Evolutionary conservation across 805 yeast genomes (phyloP), one percentile per base, ranked within the genome.

Genomic region (Wickerhamiella australiensis): DNA sequence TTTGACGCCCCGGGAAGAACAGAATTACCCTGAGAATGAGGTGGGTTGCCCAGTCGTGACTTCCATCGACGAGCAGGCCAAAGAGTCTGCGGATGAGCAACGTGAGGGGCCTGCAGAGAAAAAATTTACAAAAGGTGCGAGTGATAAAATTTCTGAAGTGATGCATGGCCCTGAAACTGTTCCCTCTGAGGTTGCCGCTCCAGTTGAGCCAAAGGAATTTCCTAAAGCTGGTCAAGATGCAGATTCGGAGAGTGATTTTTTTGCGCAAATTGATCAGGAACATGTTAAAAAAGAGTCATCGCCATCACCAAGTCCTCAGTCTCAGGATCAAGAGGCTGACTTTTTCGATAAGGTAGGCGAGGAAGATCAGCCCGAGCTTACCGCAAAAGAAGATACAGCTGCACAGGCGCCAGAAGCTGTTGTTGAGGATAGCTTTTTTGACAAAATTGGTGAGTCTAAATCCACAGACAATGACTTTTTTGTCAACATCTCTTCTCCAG

Each of bases 341-440:
- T 50, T 50, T 42, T 46, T 50, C 20, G 36, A 26, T 22, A 15
- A 43, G 7, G 26, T 43, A 15, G 54, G 38, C 15, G 47, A 52
- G 20, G 23, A 38, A 8, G 38, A 22, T 6, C 35, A 21, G 17
- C 8, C 27, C 4, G 42, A 29, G 13, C n/a, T 37, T 7, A 22
- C 22, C 36, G 22, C 6, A 18, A n/a, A 23, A 13, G 33, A 29
- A 8, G 13, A 29, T 9, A 22, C 20, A 7, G 42, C 35, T 22
- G 17, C 33, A 22, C 25, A 22, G 17, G 27, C 8, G 7, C 12
- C 12, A 7, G 43, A 22, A 13, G 27, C 33, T n/a, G 20, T 2
- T n/a, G 40, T 23, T 18, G 46, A 47, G 27, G 40, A 31, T 9
- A 37, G 33, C 20, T 41, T 47, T 47, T 44, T 44, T 22, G 40